phyloP scores from a whole-genome alignment of 2,329 filamentous ascomycete species.

The Aspergillus sp. region DNA sequence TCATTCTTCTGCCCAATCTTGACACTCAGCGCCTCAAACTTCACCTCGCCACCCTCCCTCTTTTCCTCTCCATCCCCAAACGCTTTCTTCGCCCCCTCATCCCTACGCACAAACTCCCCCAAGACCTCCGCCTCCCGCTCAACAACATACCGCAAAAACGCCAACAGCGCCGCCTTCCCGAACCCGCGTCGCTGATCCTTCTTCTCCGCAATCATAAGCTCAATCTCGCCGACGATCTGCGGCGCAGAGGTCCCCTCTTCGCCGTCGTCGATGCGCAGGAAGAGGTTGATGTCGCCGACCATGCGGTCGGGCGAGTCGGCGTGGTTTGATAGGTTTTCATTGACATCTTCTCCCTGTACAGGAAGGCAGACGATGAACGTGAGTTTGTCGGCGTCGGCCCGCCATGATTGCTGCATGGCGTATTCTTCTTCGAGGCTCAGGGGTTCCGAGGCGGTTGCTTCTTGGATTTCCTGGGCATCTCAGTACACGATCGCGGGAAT shows the following conservation, averaged over 20 bases:
- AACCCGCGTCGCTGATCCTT: constrained; percentile 64
- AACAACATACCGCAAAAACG: constrained; percentile 72
- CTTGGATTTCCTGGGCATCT: constrained; percentile 65
- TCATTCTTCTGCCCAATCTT: constrained; percentile 65
- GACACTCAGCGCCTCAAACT: constrained; percentile 56
- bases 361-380: constrained; percentile 84
- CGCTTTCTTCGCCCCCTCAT: constrained; percentile 18
- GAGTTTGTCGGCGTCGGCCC: constrained; percentile 78
- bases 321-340: constrained; percentile 33
- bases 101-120: constrained; percentile 53
- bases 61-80: constrained; percentile 6
- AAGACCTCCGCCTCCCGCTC: constrained; percentile 60
- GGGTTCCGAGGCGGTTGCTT: constrained; percentile 85
- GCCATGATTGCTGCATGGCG: constrained; percentile 88
- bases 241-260: constrained; percentile 46
- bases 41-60: constrained; percentile 4
- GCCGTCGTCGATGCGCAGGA: constrained; percentile 67
- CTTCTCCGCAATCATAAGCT: constrained; percentile 79
- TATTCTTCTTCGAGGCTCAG: constrained; percentile 82
- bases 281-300: constrained; percentile 80
- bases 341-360: background rate
- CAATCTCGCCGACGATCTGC: constrained; percentile 69
- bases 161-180: constrained; percentile 67
- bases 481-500: no score
- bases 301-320: constrained; percentile 63